Evolutionary conservation across 169 alveolate genomes (phyloP), one percentile per base, ranked within the genome.

Genomic region (Neospora caninum): DNA sequence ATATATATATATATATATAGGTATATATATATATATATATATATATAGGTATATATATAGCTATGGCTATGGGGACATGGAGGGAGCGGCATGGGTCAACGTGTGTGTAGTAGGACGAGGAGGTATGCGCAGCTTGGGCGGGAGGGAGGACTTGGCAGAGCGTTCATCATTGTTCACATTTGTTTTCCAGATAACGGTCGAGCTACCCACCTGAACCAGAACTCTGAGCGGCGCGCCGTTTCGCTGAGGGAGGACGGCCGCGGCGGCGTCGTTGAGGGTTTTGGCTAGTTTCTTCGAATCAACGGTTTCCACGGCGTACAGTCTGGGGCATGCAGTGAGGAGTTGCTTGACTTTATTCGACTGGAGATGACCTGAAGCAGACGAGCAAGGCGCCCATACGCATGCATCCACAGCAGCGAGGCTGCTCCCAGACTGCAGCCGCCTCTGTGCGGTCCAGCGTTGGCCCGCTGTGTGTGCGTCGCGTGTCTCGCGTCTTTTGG

Each of bases 221-320:
- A 98, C 98, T 34, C 95, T 95, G 25, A 98, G 94, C 31, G 69
- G 83, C 64, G 67, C 91, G 49, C 95, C 93, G 53, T 16, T n/a
- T 16, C 89, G 53, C 64, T 82, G 69, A 29, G 89, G 27, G 41
- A 70, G 49, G 20, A 91, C 67, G 70, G 96, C 94, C 53, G 92
- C 95, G 69, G 97, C 97, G 67, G 96, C 96, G 89, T 97, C 96
- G 69, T 98, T 93, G 80, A 98, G 92, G 86, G 93, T 95, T 67
- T 91, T 89, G n/a, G 99, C 99, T 45, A 98, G 95, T 93, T 96
- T 96, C n/a, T 93, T 80, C 80, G 98, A 93, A 88, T 98, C 99
- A 0, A 98, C 96, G 34, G 99, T 96, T 91, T 98, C 98, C 27
- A 98, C 95, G 18, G 96, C 95, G 54, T 95, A 92, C 27, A 98